Conservation (phyloP, 2,329 filamentous ascomycete genomes). For the Zelopaecilomyces penicillatus region DNA sequence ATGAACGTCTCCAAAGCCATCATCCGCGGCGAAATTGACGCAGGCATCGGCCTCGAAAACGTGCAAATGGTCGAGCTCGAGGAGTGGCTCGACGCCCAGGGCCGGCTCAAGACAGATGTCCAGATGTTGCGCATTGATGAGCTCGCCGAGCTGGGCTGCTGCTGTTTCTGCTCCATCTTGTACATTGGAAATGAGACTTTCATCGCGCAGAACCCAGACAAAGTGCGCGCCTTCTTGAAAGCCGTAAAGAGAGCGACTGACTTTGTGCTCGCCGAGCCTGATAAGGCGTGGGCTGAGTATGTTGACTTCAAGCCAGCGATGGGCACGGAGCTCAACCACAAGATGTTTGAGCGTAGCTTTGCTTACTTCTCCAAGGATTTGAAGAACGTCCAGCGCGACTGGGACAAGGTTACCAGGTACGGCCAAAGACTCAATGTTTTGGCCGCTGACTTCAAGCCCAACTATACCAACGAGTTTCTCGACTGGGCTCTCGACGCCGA, state of each 20-base stretch:
- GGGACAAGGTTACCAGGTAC: slow-evolving; percentile 69
- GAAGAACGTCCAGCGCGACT: slow-evolving; percentile 67
- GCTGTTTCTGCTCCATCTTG: slow-evolving; percentile 75
- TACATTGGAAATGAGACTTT: slow-evolving; percentile 74
- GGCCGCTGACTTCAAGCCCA: slow-evolving; percentile 53
- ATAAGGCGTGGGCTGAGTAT: slow-evolving; percentile 58
- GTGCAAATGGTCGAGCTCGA: slow-evolving; percentile 78
- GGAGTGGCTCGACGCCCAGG: slow-evolving; percentile 60
- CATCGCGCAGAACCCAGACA: slow-evolving; percentile 55
- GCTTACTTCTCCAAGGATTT: slow-evolving; percentile 68
- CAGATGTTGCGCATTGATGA: slow-evolving; percentile 77
- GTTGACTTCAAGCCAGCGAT: slow-evolving; percentile 65
- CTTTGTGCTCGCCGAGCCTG: slow-evolving; percentile 56
- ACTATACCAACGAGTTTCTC: slow-evolving; percentile 68
- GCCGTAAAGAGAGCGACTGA: slow-evolving; percentile 70
- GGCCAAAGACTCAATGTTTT: slow-evolving; percentile 65
- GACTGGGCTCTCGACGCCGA: slow-evolving; percentile 58
- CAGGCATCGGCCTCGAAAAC: slow-evolving; percentile 69
- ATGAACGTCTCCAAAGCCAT: slow-evolving; percentile 77
- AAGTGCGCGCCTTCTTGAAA: slow-evolving; percentile 58
- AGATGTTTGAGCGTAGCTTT: slow-evolving; percentile 73
- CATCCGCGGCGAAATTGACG: slow-evolving; percentile 63
- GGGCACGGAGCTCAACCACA: slow-evolving; percentile 59
- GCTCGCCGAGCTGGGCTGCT: slow-evolving; percentile 70
- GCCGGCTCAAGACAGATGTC: slow-evolving; percentile 57